phyloP scores from a whole-genome alignment of 306 rosid genomes.

The Quercus aquifolioides region DNA sequence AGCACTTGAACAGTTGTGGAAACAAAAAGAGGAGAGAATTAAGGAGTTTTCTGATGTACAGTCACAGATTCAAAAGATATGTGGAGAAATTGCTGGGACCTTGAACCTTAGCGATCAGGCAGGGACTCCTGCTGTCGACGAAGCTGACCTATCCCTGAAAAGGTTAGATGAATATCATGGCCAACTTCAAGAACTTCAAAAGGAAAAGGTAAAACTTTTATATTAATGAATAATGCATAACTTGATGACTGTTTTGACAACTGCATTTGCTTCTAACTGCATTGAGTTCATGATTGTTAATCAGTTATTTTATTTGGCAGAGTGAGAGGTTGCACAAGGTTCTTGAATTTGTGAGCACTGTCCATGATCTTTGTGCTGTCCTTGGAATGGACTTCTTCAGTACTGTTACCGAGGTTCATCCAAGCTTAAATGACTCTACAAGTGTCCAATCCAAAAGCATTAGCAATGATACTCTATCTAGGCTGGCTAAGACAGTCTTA shows the following conservation, averaged over 20 bases:
- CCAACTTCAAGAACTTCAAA: conserved; percentile 95
- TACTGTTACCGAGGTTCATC: conserved; percentile 95
- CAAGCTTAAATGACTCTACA: conserved; percentile 89
- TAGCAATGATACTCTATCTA: conserved; percentile 84
- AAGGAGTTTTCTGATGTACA: conserved; percentile 85
- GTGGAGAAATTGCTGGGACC: conserved; percentile 90
- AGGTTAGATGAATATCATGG: conserved; percentile 81
- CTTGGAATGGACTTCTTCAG: conserved; percentile 96
- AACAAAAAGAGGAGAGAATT: conserved; percentile 89
- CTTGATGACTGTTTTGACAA: conserved; percentile 10
- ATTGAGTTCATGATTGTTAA: conserved; percentile 15
- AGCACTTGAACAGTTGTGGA: conserved; percentile 74
- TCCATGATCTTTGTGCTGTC: conserved; percentile 94
- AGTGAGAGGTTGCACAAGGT: conserved; percentile 86
- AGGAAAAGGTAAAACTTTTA: conserved; percentile 73
- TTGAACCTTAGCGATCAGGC: conserved; percentile 42
- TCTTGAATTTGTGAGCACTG: conserved; percentile 84
- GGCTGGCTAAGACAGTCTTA: conserved; percentile 77
- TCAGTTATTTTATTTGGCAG: conserved; percentile 46
- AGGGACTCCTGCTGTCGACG: conserved; percentile 58
- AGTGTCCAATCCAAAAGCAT: conserved; percentile 94
- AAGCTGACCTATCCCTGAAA: conserved; percentile 79
- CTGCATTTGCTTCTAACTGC: conserved; percentile 4
- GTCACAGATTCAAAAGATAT: conserved; percentile 84
- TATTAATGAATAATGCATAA: conserved; percentile 11